These are phyloP conservation scores for Tylopilus intermedius DNA, from an alignment of 768 basidiomycete species.

Conservation along the genomic window DNA sequence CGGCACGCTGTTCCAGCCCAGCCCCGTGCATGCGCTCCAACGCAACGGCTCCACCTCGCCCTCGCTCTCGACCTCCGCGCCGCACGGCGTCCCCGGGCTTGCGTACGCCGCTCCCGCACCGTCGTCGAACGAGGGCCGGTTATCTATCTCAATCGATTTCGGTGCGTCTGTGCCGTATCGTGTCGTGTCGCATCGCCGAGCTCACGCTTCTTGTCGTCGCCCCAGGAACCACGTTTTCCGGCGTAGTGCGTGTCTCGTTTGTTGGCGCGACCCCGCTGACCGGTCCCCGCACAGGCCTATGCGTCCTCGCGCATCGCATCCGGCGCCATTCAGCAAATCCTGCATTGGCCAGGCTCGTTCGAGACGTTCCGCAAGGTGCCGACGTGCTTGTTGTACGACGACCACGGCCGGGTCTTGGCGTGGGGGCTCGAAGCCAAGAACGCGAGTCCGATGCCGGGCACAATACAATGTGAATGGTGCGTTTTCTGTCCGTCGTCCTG, in stretches of 20 bases:
- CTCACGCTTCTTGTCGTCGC: background rate
- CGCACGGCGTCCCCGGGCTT: background rate
- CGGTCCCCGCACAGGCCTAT: constrained; percentile 54
- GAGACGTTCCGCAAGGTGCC: constrained; percentile 86
- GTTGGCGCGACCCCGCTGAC: constrained; percentile 3
- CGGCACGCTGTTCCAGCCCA: constrained; percentile 24
- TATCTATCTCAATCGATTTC: constrained; percentile 81
- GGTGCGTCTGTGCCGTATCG: constrained; percentile 42
- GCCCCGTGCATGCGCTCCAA: constrained; percentile 21
- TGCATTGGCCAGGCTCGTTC: constrained; percentile 80
- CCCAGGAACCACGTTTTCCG: constrained; percentile 81
- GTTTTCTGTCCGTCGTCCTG: background rate
- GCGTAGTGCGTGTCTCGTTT: constrained; percentile 54
- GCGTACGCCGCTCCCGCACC: constrained; percentile 3
- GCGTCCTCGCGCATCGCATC: constrained; percentile 79
- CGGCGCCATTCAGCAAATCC: constrained; percentile 77
- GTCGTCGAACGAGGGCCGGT: constrained; percentile 60
- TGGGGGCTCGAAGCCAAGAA: constrained; percentile 91
- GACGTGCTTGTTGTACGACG: constrained; percentile 80
- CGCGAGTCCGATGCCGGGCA: constrained; percentile 61
- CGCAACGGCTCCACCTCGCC: constrained; percentile 23
- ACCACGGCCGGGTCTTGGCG: constrained; percentile 64
- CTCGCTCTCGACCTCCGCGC: constrained; percentile 7
- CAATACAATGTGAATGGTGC: constrained; percentile 53
- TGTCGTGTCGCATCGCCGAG: background rate